phyloP scores from a whole-genome alignment of 192 early-diverging fungal species.

The Phycomyces blakesleeanus region DNA sequence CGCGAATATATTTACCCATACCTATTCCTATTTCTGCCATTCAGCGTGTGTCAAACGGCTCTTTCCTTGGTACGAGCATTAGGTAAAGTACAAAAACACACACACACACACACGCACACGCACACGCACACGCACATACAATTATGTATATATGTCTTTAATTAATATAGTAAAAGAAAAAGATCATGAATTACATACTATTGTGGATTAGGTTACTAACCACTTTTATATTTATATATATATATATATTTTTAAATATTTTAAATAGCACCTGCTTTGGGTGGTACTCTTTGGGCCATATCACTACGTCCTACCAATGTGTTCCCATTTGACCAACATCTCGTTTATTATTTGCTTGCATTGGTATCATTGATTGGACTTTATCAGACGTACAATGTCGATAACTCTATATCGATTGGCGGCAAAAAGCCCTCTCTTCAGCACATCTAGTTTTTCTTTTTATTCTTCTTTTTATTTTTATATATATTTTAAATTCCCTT shows the following conservation, averaged over 20 bases:
- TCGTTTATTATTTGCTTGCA: constrained; percentile 48
- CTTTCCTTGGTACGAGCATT: constrained; percentile 43
- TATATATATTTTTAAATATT: constrained; percentile 9
- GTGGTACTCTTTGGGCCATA: constrained; percentile 53
- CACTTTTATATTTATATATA: background rate
- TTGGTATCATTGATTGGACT: constrained; percentile 35
- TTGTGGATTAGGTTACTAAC: background rate
- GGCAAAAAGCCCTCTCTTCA: background rate
- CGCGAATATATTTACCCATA: no score
- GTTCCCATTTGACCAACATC: constrained; percentile 55
- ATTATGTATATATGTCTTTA: no score
- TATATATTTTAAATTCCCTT: no score
- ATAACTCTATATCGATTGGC: constrained; percentile 8
- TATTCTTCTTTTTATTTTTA: background rate
- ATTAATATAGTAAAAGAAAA: no score
- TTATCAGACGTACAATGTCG: constrained; percentile 35
- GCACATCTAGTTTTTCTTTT: background rate
- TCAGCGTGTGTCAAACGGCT: constrained; percentile 46
- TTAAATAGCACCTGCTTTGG: constrained; percentile 49
- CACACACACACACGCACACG: no score
- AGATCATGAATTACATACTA: no score
- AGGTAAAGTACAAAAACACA: constrained; percentile 15
- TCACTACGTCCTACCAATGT: constrained; percentile 40
- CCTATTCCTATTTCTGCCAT: background rate
- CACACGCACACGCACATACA: no score